Evolutionary conservation across 2,329 filamentous ascomycete genomes (phyloP).

Genomic region (Ascochyta pisi): DNA sequence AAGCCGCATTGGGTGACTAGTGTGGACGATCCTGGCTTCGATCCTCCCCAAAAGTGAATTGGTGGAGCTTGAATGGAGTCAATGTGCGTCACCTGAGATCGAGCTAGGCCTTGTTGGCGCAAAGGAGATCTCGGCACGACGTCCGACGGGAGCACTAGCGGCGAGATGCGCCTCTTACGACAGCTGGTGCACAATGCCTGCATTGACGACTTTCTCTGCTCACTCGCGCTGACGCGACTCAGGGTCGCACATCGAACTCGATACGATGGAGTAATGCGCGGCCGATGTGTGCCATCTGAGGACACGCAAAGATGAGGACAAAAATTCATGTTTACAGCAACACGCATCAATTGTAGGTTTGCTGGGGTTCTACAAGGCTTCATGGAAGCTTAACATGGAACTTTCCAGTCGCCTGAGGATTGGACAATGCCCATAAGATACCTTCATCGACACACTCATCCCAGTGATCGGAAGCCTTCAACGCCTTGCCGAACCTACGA

Average conservation of each 20-base stretch:
- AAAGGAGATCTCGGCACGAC: not conserved
- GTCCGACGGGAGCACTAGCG: not conserved
- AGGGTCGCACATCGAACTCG: no score
- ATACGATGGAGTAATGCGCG: no score
- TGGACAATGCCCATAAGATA: conserved; percentile 52
- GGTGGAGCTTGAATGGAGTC: not conserved
- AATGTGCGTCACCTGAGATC: not conserved
- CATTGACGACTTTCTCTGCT: not conserved
- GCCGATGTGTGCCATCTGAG: no score
- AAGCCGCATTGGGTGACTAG: not conserved
- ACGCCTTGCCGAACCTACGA: conserved; percentile 53
- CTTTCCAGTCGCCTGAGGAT: conserved; percentile 42
- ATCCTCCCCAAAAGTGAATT: not conserved
- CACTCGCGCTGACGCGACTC: no score
- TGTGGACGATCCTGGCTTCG: not conserved
- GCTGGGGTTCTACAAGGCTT: not conserved
- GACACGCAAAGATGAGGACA: no score
- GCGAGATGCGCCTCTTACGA: not conserved
- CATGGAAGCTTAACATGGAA: conserved; percentile 43
- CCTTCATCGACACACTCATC: conserved; percentile 54
- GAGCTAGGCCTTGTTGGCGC: not conserved
- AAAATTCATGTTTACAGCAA: no score
- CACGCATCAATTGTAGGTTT: no score
- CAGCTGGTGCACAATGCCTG: not conserved
- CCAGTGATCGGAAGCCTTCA: conserved; percentile 52